Evolutionary conservation across 805 yeast species (phyloP), one percentile per base, ranked within the genome.

Genomic region (Ogataea zsoltii): DNA sequence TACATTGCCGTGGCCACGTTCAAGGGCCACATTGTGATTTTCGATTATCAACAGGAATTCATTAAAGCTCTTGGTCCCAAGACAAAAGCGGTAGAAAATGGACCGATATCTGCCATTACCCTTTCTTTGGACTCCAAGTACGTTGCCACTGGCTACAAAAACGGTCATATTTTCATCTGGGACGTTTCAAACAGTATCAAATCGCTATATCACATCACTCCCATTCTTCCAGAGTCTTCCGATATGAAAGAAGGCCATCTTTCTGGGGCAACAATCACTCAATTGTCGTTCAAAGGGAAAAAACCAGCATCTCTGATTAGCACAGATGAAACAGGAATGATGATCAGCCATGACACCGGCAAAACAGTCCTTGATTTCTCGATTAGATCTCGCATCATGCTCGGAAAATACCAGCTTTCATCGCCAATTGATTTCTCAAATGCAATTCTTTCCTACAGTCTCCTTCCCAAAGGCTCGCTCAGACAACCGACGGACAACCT

Each of bases 131-230:
- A 91, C 60, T 84, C 87, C 1, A 72, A 85, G 0, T 77, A 75
- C 55, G 51, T 89, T 2, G 88, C 85, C 0, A 84, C 82, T 0
- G 96, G 96, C 1, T 80, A 76, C 52, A 68, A 71, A 4, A 66
- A 73, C 17, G 98, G 97, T 0, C 71, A 70, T 43, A 73, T 91
- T 2, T 67, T 74, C 23, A 54, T 87, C 2, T 92, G 96, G 96
- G 82, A 86, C 50, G 54, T 84, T 21, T 52, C 60, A 12, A 63
- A 60, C 25, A 63, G 61, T 18, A 44, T 41, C 34, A 55, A 45
- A 9, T 71, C 70, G 7, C 40, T 55, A n/a, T 39, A 68, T 31
- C 55, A 55, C 32, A 58, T 67, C 9, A 45, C 58, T 3, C 69
- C 74, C 2, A 52, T 63, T 7, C 53, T 62, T 0, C 50, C 49